A percentile compares a stretch with the other conserved stretches of the same genome.
Conservation (phyloP, 2,329 filamentous ascomycete genomes). For the Apiospora hydei region DNA sequence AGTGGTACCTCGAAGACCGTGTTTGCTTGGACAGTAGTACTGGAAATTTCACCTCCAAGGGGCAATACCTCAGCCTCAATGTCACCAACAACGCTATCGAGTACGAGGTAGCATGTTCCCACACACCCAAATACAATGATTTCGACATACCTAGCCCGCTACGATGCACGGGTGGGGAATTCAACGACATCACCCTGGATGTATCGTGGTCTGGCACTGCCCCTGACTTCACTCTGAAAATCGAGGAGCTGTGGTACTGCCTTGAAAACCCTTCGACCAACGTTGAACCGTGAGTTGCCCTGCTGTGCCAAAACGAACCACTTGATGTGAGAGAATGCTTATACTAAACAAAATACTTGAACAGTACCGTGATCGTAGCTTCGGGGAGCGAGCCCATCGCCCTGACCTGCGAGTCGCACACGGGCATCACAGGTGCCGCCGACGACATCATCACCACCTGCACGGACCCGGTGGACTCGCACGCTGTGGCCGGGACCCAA, state of each 20-base stretch:
- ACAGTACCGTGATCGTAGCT: not conserved
- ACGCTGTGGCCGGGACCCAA: not conserved
- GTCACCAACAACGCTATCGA: constrained; percentile 6
- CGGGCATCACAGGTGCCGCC: not conserved
- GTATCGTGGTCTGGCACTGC: constrained; percentile 4
- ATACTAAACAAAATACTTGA: not conserved
- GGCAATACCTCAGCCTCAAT: constrained; percentile 4
- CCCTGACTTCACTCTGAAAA: constrained; percentile 18
- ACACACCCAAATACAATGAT: not conserved
- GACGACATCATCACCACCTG: constrained; percentile 2
- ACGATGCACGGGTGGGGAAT: not conserved
- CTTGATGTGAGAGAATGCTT: not conserved
- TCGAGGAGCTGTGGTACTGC: constrained; percentile 9
- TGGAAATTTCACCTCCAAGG: constrained; percentile 5
- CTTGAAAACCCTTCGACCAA: not conserved
- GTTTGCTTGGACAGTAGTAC: not conserved
- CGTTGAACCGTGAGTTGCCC: not conserved
- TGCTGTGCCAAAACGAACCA: too few species aligned
- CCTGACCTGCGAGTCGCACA: not conserved
- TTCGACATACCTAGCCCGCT: not conserved
- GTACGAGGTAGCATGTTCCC: not conserved
- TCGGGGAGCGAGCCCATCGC: not conserved
- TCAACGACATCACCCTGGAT: not conserved
- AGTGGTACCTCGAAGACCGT: constrained; percentile 3
- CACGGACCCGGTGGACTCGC: not conserved